phyloP scores from a whole-genome alignment of 805 yeast genomes.

The Wickerhamomyces bisporus region DNA sequence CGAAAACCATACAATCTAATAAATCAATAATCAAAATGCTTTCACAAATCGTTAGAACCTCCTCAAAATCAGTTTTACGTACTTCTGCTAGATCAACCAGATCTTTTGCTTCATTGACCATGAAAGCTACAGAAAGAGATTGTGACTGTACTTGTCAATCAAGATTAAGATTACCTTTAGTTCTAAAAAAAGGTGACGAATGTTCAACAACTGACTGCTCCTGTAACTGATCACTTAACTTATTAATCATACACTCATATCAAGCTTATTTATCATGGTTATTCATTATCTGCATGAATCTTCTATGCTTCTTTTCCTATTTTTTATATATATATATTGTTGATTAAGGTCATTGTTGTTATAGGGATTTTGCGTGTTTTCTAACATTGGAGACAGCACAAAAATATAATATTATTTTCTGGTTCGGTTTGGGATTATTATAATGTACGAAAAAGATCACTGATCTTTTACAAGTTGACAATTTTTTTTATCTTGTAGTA shows the following conservation, averaged over 20 bases:
- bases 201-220: conserved; percentile 25
- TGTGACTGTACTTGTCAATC: conserved; percentile 25
- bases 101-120: conserved; percentile 6
- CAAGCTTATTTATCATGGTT: background rate
- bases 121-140: conserved; percentile 18
- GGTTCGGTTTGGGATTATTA: too few species aligned
- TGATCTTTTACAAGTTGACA: too few species aligned
- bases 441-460: too few species aligned
- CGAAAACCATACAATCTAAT: too few species aligned
- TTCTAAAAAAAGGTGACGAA: conserved; percentile 20
- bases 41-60: conserved; percentile 11
- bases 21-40: conserved; percentile 12
- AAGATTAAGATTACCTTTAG: conserved; percentile 9
- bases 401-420: too few species aligned
- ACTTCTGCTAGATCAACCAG: conserved; percentile 7
- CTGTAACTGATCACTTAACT: conserved; percentile 10
- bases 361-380: too few species aligned
- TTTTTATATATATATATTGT: conserved; percentile 1
- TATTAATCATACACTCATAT: background rate
- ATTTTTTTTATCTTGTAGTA: too few species aligned
- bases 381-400: too few species aligned
- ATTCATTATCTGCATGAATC: background rate
- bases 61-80: conserved; percentile 6
- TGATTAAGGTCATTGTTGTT: conserved; percentile 3
- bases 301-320: background rate